A percentile compares a stretch with the other conserved stretches of the same genome.
These are phyloP conservation scores for Leccinum imitatum DNA, from an alignment of 768 basidiomycete species.

Conservation along the genomic window DNA sequence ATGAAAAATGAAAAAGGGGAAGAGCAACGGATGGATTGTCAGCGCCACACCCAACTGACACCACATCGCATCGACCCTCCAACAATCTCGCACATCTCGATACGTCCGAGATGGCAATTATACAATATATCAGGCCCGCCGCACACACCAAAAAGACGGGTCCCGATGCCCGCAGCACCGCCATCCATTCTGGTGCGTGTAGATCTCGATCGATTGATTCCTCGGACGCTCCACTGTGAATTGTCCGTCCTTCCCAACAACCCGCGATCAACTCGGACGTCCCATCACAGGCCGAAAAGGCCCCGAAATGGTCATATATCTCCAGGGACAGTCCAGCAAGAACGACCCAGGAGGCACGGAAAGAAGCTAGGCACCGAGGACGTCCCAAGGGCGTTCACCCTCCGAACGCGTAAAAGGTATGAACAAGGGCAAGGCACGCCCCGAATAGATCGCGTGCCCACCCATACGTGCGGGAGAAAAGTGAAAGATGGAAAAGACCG, in stretches of 20 bases:
- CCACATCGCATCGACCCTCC: neutral
- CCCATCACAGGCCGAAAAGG: neutral
- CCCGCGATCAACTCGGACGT: conserved; percentile 15
- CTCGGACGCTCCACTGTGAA: conserved; percentile 9
- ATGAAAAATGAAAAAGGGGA: neutral
- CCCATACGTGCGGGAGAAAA: neutral
- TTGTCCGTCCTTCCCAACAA: neutral
- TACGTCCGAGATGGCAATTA: neutral
- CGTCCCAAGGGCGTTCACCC: neutral
- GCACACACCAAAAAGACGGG: neutral
- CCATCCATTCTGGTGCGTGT: conserved; percentile 10
- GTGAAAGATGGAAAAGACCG: neutral
- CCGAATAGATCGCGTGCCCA: neutral
- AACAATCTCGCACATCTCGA: conserved; percentile 12
- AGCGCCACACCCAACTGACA: neutral
- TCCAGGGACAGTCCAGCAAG: neutral
- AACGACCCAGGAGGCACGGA: neutral
- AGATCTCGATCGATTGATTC: conserved; percentile 21
- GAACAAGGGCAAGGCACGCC: neutral
- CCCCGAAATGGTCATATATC: neutral
- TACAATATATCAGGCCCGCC: neutral
- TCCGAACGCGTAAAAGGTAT: neutral
- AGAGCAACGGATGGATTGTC: neutral
- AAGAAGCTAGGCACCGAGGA: conserved; percentile 2
- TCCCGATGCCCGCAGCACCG: conserved; percentile 2